phyloP scores from a whole-genome alignment of 306 rosid species.

The Ormosia semicastrata region DNA sequence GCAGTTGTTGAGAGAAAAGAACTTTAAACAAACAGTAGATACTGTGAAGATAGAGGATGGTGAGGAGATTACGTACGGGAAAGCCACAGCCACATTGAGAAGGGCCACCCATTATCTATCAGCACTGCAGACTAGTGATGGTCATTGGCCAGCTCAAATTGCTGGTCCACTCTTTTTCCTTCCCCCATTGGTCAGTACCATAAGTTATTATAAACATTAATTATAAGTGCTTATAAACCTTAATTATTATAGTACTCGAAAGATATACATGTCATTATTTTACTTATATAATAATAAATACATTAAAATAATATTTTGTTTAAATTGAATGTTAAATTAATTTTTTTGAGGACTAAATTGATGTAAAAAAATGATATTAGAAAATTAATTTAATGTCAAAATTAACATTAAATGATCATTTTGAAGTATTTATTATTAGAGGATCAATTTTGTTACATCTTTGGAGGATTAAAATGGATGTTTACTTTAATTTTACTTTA shows the following conservation, averaged over 20 bases:
- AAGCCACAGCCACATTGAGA: conserved; percentile 32
- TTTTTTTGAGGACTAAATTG: too few relatives aligned
- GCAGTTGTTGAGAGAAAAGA: conserved; percentile 55
- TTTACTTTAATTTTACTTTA: too few relatives aligned
- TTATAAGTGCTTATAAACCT: neutral
- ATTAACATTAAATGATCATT: too few relatives aligned
- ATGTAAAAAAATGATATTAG: too few relatives aligned
- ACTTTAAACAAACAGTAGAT: conserved; percentile 54
- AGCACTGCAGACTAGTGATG: conserved; percentile 61
- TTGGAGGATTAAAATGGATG: neutral
- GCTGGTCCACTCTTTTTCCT: conserved; percentile 71
- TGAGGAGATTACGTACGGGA: conserved; percentile 44
- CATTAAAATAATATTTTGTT: too few relatives aligned
- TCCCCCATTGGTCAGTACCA: conserved; percentile 60
- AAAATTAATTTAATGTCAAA: too few relatives aligned
- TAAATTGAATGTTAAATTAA: too few relatives aligned
- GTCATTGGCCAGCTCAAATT: conserved; percentile 84
- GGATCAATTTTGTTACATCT: too few relatives aligned
- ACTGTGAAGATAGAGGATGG: conserved; percentile 49
- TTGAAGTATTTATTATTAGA: neutral
- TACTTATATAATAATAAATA: too few relatives aligned
- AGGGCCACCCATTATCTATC: conserved; percentile 46
- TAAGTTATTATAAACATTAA: neutral
- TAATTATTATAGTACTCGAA: too few relatives aligned
- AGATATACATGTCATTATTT: too few relatives aligned